These are phyloP conservation scores for Quercus engelmannii DNA, from an alignment of 306 rosid species.

Conservation along the genomic window DNA sequence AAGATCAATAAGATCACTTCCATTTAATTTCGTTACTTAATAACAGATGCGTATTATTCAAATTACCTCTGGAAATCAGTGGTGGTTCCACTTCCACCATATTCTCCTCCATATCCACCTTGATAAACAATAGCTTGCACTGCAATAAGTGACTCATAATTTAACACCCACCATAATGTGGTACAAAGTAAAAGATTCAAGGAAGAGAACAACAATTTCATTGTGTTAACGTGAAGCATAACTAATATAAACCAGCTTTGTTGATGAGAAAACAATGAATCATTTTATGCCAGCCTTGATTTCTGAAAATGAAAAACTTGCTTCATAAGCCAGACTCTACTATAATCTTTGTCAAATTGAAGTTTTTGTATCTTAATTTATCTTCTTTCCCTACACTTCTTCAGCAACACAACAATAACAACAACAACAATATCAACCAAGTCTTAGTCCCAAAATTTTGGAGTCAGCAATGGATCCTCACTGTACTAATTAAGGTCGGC, in stretches of 20 bases:
- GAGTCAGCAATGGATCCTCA: too few species aligned
- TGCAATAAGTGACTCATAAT: conserved; percentile 30
- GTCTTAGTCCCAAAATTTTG: too few species aligned
- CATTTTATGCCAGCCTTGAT: background rate
- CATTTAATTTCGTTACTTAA: background rate
- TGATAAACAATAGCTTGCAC: conserved; percentile 64
- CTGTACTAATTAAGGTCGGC: too few species aligned
- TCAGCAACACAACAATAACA: background rate
- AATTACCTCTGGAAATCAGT: conserved; percentile 56
- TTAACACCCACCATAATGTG: background rate
- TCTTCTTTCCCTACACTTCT: background rate
- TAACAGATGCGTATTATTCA: background rate
- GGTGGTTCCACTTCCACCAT: conserved; percentile 41
- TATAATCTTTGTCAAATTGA: background rate
- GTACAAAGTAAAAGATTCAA: background rate
- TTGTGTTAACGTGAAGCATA: background rate
- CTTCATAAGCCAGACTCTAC: background rate
- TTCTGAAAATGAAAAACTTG: background rate
- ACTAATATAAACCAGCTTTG: background rate
- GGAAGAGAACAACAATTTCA: background rate
- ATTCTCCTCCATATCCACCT: conserved; percentile 62
- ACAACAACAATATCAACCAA: background rate
- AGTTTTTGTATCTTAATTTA: background rate
- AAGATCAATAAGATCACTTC: background rate
- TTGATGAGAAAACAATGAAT: background rate